A percentile compares a stretch with the other conserved stretches of the same genome.
phyloP scores from a whole-genome alignment of 2,329 filamentous ascomycete species.

The Fusarium heterosporum region DNA sequence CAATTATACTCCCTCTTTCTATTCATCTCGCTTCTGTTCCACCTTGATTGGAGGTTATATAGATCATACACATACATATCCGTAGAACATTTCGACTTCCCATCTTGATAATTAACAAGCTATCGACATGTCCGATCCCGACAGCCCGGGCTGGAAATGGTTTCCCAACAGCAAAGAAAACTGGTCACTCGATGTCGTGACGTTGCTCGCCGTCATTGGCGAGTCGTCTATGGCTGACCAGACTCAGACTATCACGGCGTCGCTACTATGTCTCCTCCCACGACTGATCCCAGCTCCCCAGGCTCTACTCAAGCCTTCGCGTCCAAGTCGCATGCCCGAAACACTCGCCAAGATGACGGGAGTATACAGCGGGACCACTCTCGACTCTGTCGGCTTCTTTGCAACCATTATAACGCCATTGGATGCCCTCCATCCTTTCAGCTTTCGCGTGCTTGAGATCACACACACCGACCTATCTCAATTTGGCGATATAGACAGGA shows the following conservation, averaged over 20 bases:
- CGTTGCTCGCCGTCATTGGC: conserved; percentile 71
- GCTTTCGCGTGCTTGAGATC: conserved; percentile 63
- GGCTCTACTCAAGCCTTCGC: conserved; percentile 67
- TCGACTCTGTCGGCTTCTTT: conserved; percentile 70
- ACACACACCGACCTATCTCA: conserved; percentile 53
- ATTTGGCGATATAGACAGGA: conserved; percentile 23
- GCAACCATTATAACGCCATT: conserved; percentile 70
- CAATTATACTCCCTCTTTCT: background rate
- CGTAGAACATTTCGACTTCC: background rate
- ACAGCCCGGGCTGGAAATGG: conserved; percentile 53
- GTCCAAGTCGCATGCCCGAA: conserved; percentile 67
- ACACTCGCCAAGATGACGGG: conserved; percentile 66
- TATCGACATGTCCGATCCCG: conserved; percentile 44
- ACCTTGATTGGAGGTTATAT: background rate
- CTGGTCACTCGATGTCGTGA: conserved; percentile 72
- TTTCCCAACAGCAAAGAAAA: conserved; percentile 57
- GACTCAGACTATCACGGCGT: conserved; percentile 69
- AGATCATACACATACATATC: background rate
- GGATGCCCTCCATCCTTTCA: conserved; percentile 60
- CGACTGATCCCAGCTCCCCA: conserved; percentile 72
- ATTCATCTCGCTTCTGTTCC: background rate
- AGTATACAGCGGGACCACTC: conserved; percentile 66
- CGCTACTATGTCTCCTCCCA: conserved; percentile 67
- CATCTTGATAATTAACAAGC: background rate
- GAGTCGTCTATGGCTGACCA: conserved; percentile 70